Percentiles rank a stretch among this genome's conserved stretches.
Conservation (phyloP, 805 yeast genomes). For the Wickerhamomyces kurtzmanii region DNA sequence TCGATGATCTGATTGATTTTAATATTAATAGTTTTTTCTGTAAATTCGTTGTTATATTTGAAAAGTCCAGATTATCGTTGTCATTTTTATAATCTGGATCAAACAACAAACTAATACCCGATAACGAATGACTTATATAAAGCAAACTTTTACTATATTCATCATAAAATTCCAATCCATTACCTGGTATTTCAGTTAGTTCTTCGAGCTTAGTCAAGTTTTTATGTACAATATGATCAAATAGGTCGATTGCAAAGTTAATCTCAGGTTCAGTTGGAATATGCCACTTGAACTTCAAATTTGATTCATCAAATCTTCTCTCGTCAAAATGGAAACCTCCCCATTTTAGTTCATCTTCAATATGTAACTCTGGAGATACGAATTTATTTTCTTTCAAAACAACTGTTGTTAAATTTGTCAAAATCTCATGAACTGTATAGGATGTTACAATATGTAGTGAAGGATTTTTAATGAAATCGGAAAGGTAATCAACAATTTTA, state of each 20-base stretch:
- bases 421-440: constrained; percentile 54
- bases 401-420: constrained; percentile 54
- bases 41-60: constrained; percentile 6
- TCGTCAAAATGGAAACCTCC: constrained; percentile 61
- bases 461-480: constrained; percentile 30
- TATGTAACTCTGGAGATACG: constrained; percentile 33
- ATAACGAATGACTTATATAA: constrained; percentile 46
- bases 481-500: constrained; percentile 21
- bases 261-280: constrained; percentile 50
- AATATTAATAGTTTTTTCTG: constrained; percentile 20
- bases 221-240: constrained; percentile 35
- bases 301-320: constrained; percentile 34
- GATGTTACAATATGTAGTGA: constrained; percentile 50
- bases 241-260: constrained; percentile 49
- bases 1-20: constrained; percentile 24
- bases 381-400: constrained; percentile 47
- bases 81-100: constrained; percentile 60
- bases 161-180: constrained; percentile 31
- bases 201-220: constrained; percentile 32
- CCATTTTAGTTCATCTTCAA: constrained; percentile 45
- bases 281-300: constrained; percentile 65
- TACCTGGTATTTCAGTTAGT: constrained; percentile 12
- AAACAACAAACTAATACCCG: constrained; percentile 64
- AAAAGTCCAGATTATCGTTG: constrained; percentile 8
- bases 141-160: constrained; percentile 43